A percentile compares a stretch with the other conserved stretches of the same genome.
These are phyloP conservation scores for Kwoniella dejecticola DNA, from an alignment of 768 basidiomycete species.

Conservation along the genomic window DNA sequence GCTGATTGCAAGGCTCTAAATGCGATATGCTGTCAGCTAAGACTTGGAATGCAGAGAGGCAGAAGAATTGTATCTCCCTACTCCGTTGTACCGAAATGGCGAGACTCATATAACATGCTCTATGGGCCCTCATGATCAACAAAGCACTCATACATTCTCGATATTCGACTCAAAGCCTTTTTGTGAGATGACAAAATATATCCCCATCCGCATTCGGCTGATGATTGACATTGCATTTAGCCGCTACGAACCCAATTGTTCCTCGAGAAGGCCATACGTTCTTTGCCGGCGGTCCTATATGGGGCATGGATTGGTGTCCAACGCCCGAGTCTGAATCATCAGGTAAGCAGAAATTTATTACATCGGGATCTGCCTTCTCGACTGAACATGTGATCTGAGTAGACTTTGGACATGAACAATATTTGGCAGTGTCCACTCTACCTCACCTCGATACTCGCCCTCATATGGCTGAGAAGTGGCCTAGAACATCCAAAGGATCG, in stretches of 20 bases:
- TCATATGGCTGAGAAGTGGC: conserved; percentile 64
- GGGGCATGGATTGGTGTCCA: conserved; percentile 93
- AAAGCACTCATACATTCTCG: conserved; percentile 20
- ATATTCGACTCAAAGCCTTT: conserved; percentile 31
- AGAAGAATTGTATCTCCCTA: conserved; percentile 30
- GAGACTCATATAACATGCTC: conserved; percentile 29
- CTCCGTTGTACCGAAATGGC: conserved; percentile 19
- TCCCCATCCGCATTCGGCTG: conserved; percentile 3
- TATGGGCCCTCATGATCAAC: conserved; percentile 38
- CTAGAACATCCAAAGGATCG: conserved; percentile 61
- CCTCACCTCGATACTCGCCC: conserved; percentile 68
- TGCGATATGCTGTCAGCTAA: conserved; percentile 1
- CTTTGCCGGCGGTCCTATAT: conserved; percentile 85
- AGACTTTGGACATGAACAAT: conserved; percentile 64
- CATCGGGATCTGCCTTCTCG: neutral
- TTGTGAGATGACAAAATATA: conserved; percentile 25
- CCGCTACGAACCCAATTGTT: conserved; percentile 10
- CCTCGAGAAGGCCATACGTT: conserved; percentile 59
- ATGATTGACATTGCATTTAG: conserved; percentile 9
- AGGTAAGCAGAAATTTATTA: conserved; percentile 21
- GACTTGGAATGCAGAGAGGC: conserved; percentile 20
- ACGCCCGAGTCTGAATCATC: conserved; percentile 58
- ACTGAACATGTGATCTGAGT: neutral
- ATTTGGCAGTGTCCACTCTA: conserved; percentile 78
- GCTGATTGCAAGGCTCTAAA: neutral